Conservation (phyloP, 1,284 basidiomycete species). For the Filobasidium uniguttulatum region DNA sequence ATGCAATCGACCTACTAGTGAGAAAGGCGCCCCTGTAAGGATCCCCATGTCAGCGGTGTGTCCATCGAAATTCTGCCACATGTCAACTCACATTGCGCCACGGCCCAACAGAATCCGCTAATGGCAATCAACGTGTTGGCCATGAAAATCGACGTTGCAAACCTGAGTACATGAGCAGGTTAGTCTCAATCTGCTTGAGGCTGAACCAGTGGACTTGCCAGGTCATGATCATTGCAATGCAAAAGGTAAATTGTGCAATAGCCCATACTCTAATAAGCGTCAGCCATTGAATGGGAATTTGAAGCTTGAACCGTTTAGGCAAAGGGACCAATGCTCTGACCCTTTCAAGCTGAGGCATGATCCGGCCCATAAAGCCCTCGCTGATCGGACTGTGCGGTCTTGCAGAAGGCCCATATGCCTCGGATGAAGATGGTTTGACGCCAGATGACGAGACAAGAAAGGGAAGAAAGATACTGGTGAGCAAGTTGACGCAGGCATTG, state of each 20-base stretch:
- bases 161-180: constrained; percentile 16
- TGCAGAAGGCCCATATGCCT: not conserved
- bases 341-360: constrained; percentile 11
- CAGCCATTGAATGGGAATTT: constrained; percentile 29
- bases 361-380: not conserved
- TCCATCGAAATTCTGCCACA: not conserved
- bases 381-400: not conserved
- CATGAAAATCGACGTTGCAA: constrained; percentile 32
- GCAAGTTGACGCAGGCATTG: constrained; percentile 56
- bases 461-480: constrained; percentile 58
- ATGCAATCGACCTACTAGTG: constrained; percentile 25
- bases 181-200: not conserved
- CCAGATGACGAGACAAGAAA: constrained; percentile 45
- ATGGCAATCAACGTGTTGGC: constrained; percentile 40
- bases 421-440: constrained; percentile 16
- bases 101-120: constrained; percentile 41
- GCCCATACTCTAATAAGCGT: constrained; percentile 32
- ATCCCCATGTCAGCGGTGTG: not conserved
- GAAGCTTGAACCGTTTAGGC: constrained; percentile 7
- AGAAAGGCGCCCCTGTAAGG: constrained; percentile 36
- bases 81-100: constrained; percentile 34
- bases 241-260: constrained; percentile 32
- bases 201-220: constrained; percentile 34
- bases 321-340: constrained; percentile 6
- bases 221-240: constrained; percentile 33